Base-by-base conservation (phyloP, 192 early-diverging fungal species). In the Geranomyces variabilis region DNA sequence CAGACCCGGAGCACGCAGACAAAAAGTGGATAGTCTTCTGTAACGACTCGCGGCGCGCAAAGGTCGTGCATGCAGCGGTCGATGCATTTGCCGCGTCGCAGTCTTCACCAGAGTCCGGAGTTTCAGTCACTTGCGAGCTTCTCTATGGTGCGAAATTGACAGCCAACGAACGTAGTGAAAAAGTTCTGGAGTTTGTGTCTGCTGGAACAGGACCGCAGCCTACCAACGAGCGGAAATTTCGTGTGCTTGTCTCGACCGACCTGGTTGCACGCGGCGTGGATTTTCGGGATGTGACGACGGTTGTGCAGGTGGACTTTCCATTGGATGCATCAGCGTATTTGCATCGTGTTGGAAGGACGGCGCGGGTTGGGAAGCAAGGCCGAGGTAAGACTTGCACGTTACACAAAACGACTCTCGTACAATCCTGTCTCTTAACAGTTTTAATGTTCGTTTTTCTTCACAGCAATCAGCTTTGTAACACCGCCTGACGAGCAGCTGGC, bases 291-390 rank as follows among this genome's bases (percentile, higher is more conserved):
- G 91, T 98, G 7, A 81, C 84, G 14, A 78, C 80, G 5, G 94
- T 97, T 8, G 85, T 98, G 55, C 92, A 92, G 72, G 94, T 95
- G 78, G 96, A 98, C 67, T 84, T 90, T 33, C 93, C 95, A 19
- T 73, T 82, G 12, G 87, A 92, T 41, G 90, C 93, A 85, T 86
- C 88, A 67, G 88, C 90, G 75, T 98, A 96, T 69, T 86, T 95
- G n/a, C 96, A 98, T 69, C 88, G 96, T 64, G 91, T 95, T 0
- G 96, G 96, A 6, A 84, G 96, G 66, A 94, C 94, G 3, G 95
- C 93, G 19, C 85, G 95, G 59, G 92, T 92, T 12, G 93, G 93
- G 21, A 84, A 90, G 24, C 73, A 83, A n/a, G 95, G 94, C 21
- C 75, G 85, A 46, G 79, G 79, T 61, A 67, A 60, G 33, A 13